Conservation (phyloP, 2,329 filamentous ascomycete genomes). For the Microsporum audouinii region DNA sequence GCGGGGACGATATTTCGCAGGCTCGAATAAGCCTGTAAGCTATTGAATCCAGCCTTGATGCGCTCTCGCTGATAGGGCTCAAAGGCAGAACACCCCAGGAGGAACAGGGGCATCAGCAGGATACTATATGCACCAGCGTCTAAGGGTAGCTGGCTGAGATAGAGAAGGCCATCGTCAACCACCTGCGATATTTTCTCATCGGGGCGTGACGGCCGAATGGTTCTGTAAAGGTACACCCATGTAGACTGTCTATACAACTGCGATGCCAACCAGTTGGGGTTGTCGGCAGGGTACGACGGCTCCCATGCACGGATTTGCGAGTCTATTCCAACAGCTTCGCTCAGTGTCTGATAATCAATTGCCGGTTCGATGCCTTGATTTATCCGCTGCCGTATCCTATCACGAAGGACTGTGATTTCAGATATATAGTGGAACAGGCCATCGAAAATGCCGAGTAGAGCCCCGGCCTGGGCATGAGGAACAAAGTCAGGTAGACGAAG, state of each 20-base stretch:
- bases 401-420: slow-evolving; percentile 65
- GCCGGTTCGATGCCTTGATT: slow-evolving; percentile 50
- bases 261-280: slow-evolving; percentile 45
- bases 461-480: slow-evolving; percentile 44
- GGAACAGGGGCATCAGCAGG: slow-evolving; percentile 49
- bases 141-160: slow-evolving; percentile 44
- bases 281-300: slow-evolving; percentile 44
- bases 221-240: slow-evolving; percentile 53
- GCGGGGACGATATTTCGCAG: slow-evolving; percentile 49
- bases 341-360: slow-evolving; percentile 62
- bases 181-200: slow-evolving; percentile 45
- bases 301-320: slow-evolving; percentile 62
- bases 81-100: slow-evolving; percentile 52
- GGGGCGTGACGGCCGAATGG: slow-evolving; percentile 46
- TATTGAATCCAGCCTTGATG: slow-evolving; percentile 43
- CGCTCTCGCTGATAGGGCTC: slow-evolving; percentile 43
- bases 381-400: slow-evolving; percentile 60
- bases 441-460: slow-evolving; percentile 69
- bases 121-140: slow-evolving; percentile 48
- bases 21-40: slow-evolving; percentile 45
- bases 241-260: slow-evolving; percentile 52
- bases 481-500: slow-evolving; percentile 45
- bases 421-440: slow-evolving; percentile 69
- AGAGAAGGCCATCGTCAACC: slow-evolving; percentile 48
- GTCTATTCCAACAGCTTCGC: slow-evolving; percentile 64